Evolutionary conservation across 2,329 filamentous ascomycete genomes (phyloP).

Genomic region (Passalora sequoiae): DNA sequence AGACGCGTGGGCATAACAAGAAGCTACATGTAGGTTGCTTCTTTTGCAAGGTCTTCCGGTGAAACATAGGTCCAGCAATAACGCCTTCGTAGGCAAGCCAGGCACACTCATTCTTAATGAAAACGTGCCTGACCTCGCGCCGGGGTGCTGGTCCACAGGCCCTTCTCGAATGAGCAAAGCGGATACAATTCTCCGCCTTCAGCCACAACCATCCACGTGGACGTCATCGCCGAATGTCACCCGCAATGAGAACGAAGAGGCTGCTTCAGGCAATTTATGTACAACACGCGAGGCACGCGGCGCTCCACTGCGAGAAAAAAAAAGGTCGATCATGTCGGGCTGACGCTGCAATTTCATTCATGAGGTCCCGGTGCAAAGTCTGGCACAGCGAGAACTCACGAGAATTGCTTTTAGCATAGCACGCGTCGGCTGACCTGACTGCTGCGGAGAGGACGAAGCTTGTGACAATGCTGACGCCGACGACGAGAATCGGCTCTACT

Average conservation of each 20-base stretch:
- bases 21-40: neutral
- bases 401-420: conserved; percentile 1
- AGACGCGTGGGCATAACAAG: neutral
- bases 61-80: neutral
- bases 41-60: conserved; percentile 1
- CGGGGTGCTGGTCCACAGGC: conserved; percentile 2
- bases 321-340: too few relatives aligned
- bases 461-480: neutral
- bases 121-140: neutral
- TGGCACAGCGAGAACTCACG: conserved; percentile 3
- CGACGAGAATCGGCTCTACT: neutral
- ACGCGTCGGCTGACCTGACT: neutral
- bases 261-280: conserved; percentile 2
- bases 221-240: conserved; percentile 9
- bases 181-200: neutral
- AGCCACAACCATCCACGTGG: conserved; percentile 7
- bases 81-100: neutral
- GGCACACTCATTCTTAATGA: neutral
- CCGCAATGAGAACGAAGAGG: too few relatives aligned
- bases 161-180: neutral
- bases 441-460: neutral
- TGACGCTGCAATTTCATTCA: too few relatives aligned
- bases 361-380: neutral
- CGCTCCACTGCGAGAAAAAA: too few relatives aligned
- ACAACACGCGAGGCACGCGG: too few relatives aligned